Evolutionary conservation across 2,329 filamentous ascomycete species (phyloP).

Genomic region (Penicillium sp.): DNA sequence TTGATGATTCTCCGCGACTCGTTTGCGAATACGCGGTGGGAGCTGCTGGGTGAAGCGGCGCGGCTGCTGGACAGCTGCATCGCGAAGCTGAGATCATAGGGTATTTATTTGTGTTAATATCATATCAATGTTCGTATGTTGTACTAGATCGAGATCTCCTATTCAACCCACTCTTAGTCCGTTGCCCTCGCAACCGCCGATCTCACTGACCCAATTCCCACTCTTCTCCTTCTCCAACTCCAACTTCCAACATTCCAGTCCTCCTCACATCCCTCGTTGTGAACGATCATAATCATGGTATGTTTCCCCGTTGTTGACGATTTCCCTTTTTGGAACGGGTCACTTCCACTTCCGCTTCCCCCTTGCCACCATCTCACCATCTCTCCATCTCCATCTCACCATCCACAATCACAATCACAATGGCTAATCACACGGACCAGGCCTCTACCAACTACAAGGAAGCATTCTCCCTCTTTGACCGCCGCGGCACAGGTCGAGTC

Average conservation of each 20-base stretch:
- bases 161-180: neutral
- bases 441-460: constrained; percentile 98
- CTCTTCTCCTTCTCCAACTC: constrained; percentile 3
- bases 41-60: constrained; percentile 81
- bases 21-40: constrained; percentile 81
- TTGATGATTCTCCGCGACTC: constrained; percentile 75
- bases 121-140: neutral
- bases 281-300: constrained; percentile 14
- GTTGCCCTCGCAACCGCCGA: constrained; percentile 24
- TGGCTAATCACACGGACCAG: constrained; percentile 43
- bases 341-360: constrained; percentile 2
- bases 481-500: constrained; percentile 94
- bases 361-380: neutral
- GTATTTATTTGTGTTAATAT: neutral
- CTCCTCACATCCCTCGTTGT: constrained; percentile 1
- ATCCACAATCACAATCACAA: too few relatives aligned
- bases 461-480: constrained; percentile 99
- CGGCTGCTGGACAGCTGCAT: constrained; percentile 77
- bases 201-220: constrained; percentile 4
- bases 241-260: neutral
- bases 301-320: constrained; percentile 11
- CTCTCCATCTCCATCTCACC: too few relatives aligned
- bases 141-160: neutral
- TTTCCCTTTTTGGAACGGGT: constrained; percentile 6
- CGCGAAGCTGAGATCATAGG: constrained; percentile 45